Evolutionary conservation across 129 eudicot genomes (phyloP).

Genomic region (Saposhnikovia divaricata): DNA sequence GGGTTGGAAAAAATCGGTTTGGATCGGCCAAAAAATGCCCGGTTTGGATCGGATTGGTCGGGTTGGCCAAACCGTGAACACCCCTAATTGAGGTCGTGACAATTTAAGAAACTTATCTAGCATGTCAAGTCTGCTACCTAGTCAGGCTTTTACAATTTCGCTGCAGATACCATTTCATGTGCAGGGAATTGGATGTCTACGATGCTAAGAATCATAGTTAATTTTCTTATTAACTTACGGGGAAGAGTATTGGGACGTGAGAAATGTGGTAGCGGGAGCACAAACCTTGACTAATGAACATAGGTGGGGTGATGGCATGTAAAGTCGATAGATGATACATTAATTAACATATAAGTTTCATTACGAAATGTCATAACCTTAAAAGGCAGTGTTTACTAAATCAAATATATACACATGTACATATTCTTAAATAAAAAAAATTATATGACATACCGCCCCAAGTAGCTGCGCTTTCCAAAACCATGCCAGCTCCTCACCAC

Average conservation of each 20-base stretch:
- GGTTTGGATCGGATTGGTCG: too few relatives aligned
- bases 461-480: slow-evolving; percentile 71
- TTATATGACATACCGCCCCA: slow-evolving; percentile 69
- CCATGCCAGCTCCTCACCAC: slow-evolving; percentile 79
- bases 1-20: too few relatives aligned
- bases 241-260: neutral
- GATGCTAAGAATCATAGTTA: neutral
- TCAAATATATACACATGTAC: neutral
- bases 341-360: neutral
- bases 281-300: neutral
- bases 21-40: too few relatives aligned
- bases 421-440: neutral
- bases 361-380: neutral
- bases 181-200: neutral
- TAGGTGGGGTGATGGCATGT: neutral
- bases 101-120: neutral
- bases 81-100: neutral
- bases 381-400: neutral
- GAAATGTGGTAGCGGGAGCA: neutral
- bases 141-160: neutral
- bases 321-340: neutral
- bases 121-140: neutral
- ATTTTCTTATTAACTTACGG: neutral
- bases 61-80: too few relatives aligned
- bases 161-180: neutral